phyloP scores from a whole-genome alignment of 805 yeast species.

The Kluyveromyces starmeri region DNA sequence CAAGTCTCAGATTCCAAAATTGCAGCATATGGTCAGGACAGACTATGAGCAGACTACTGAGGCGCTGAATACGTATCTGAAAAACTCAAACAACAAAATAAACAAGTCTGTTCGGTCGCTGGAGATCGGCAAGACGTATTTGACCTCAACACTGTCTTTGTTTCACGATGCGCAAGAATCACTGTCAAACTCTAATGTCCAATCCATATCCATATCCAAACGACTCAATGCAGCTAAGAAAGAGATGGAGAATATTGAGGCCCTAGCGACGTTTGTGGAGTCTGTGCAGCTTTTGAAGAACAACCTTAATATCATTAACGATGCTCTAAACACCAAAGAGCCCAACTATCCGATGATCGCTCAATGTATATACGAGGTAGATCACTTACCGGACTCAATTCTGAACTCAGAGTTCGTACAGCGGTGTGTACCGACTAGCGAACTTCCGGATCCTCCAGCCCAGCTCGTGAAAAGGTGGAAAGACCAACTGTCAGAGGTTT shows the following conservation, averaged over 20 bases:
- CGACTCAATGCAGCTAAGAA: slow-evolving; percentile 61
- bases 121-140: slow-evolving; percentile 53
- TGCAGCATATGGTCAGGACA: slow-evolving; percentile 14
- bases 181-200: slow-evolving; percentile 50
- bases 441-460: slow-evolving; percentile 71
- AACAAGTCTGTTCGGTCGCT: slow-evolving; percentile 32
- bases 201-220: slow-evolving; percentile 59
- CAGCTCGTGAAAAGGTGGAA: slow-evolving; percentile 51
- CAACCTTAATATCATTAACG: slow-evolving; percentile 54
- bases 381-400: slow-evolving; percentile 42
- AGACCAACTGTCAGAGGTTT: slow-evolving; percentile 45
- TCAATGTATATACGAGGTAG: slow-evolving; percentile 45
- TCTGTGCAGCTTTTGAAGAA: slow-evolving; percentile 58
- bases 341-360: slow-evolving; percentile 74
- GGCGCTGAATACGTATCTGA: slow-evolving; percentile 15
- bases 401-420: slow-evolving; percentile 64
- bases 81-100: slow-evolving; percentile 15
- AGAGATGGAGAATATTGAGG: slow-evolving; percentile 56
- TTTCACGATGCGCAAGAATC: slow-evolving; percentile 48
- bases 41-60: slow-evolving; percentile 14
- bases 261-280: slow-evolving; percentile 55
- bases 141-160: slow-evolving; percentile 49
- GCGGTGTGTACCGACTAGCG: slow-evolving; percentile 76
- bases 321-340: slow-evolving; percentile 50
- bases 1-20: slow-evolving; percentile 22